Evolutionary conservation across 768 basidiomycete genomes (phyloP), one percentile per base, ranked within the genome.

Genomic region (Tricholoma furcatifolium): DNA sequence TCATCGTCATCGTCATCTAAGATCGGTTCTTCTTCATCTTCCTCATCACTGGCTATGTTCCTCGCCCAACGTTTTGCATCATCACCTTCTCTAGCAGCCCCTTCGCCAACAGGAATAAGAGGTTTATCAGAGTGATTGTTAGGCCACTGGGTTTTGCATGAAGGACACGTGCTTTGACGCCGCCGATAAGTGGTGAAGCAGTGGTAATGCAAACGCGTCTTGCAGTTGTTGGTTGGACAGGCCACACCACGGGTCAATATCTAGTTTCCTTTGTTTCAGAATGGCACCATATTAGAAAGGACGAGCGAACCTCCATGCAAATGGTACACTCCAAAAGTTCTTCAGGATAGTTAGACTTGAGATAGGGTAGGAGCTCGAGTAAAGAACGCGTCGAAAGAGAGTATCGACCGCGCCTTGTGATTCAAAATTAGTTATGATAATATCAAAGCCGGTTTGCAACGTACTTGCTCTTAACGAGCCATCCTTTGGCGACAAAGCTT

Each of bases 401-500:
- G 61, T 90, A 92, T 8, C 89, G 81, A 21, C 87, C 83, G 12
- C 75, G 77, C 59, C 88, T 80, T 21, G 38, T 50, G 48, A 55
- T 59, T 53, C 3, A 38, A 55, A 57, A 57, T 30, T n/a, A n/a
- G n/a, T 10, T 21, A 23, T 41, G 40, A 51, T 31, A 45, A 23
- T 34, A 24, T 6, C n/a, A 18, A 17, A 31, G 27, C 7, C 10
- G 15, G 20, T 3, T 24, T n/a, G 18, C 43, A 23, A 75, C 86
- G 61, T 62, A 85, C 87, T 77, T 80, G 86, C 85, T 91, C 71
- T 84, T 85, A 42, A 81, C 54, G 9, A 89, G 68, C 91, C 87
- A 91, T 12, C 87, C 87, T 60, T 81, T 84, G n/a, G 91, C 86
- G 0, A 93, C 88, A 62, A 95, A 91, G 60, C 88, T 93, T 24